Percentiles rank a stretch among this genome's conserved stretches.
Conservation (phyloP, 768 basidiomycete genomes). For the Russula brevipes region DNA sequence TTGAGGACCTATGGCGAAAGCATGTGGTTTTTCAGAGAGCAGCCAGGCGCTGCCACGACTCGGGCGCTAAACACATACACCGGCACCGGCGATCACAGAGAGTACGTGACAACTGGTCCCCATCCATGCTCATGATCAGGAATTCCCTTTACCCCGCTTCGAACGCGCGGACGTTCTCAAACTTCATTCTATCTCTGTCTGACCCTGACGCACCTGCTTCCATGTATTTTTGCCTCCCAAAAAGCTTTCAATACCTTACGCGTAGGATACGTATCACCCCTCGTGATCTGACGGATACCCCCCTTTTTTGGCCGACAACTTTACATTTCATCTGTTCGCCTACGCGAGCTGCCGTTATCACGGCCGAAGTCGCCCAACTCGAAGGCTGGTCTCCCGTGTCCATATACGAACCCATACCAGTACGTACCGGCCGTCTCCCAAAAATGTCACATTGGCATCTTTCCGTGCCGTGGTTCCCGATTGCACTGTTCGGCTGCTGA, state of each 20-base stretch:
- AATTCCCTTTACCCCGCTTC: background rate
- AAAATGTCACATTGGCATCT: background rate
- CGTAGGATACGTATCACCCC: constrained; percentile 68
- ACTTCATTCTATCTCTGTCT: constrained; percentile 3
- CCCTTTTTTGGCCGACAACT: constrained; percentile 44
- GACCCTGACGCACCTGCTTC: background rate
- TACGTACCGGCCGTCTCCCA: constrained; percentile 32
- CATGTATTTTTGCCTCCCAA: background rate
- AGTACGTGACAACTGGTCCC: constrained; percentile 38
- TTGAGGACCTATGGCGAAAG: constrained; percentile 60
- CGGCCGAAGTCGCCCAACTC: constrained; percentile 53
- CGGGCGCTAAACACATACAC: constrained; percentile 68
- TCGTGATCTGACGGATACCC: constrained; percentile 54
- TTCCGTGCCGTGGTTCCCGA: background rate
- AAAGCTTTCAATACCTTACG: constrained; percentile 74
- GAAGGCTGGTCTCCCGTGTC: constrained; percentile 58
- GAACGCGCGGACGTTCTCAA: background rate
- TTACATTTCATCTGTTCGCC: constrained; percentile 89
- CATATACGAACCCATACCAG: constrained; percentile 86
- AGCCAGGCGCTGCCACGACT: constrained; percentile 53
- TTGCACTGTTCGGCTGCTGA: constrained; percentile 6
- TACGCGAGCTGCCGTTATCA: constrained; percentile 56
- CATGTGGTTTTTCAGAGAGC: constrained; percentile 75
- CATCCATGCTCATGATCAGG: too few species aligned
- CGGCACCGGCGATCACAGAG: constrained; percentile 66